A percentile compares a stretch with the other conserved stretches of the same genome.
phyloP scores from a whole-genome alignment of 306 rosid genomes.

The Quillaja saponaria region DNA sequence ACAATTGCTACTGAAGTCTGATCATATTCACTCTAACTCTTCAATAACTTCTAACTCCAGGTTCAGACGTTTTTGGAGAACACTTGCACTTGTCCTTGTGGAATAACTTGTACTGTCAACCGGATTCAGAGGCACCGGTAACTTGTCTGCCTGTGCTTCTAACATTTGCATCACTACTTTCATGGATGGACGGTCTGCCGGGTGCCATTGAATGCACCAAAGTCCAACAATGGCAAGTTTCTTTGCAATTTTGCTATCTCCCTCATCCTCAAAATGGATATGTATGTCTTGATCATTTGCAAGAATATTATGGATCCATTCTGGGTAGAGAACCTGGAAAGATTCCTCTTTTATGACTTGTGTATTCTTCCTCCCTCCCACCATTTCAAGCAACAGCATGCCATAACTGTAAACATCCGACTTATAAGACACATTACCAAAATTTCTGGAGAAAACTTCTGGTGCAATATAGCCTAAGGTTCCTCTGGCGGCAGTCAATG shows the following conservation, averaged over 20 bases:
- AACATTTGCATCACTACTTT: conserved; percentile 13
- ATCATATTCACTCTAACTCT: background rate
- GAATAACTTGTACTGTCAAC: background rate
- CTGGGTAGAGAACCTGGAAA: conserved; percentile 16
- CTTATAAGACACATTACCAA: background rate
- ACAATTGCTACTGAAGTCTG: too few species aligned
- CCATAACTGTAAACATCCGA: too few species aligned
- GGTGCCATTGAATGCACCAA: conserved; percentile 27
- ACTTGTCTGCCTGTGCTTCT: background rate
- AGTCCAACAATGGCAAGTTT: conserved; percentile 37
- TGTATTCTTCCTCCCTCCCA: conserved; percentile 11
- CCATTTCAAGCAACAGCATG: background rate
- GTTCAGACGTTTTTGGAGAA: background rate
- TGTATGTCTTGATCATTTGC: conserved; percentile 3
- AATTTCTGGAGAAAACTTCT: background rate
- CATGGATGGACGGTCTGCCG: conserved; percentile 29
- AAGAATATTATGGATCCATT: conserved; percentile 12
- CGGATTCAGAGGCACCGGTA: background rate
- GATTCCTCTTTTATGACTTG: background rate
- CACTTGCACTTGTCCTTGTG: background rate
- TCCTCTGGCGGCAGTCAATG: conserved; percentile 16
- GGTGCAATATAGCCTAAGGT: conserved; percentile 16
- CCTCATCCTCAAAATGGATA: conserved; percentile 24
- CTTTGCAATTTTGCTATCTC: conserved; percentile 31
- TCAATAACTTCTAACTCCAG: background rate